Conservation (phyloP, 441 rosid genomes). For the Rhodomyrtus psidioides region DNA sequence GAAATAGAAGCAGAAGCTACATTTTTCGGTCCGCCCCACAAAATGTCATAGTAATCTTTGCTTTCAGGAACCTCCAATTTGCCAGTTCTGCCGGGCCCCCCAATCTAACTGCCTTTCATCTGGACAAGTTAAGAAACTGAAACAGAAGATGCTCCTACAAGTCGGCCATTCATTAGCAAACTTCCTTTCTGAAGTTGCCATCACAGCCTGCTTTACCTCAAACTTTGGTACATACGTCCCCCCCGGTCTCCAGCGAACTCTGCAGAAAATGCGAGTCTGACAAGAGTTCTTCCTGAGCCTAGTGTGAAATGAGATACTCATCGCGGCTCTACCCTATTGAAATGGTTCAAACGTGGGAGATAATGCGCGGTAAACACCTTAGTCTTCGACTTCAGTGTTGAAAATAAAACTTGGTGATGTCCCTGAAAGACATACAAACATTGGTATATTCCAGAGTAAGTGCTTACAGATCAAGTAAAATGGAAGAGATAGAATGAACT, state of each 20-base stretch:
- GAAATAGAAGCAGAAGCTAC: not conserved
- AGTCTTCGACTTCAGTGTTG: constrained; percentile 3
- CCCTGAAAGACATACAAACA: constrained; percentile 25
- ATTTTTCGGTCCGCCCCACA: not conserved
- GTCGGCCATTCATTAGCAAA: not conserved
- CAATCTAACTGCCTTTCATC: not conserved
- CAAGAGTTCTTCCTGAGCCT: not conserved
- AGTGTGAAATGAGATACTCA: not conserved
- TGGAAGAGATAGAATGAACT: not conserved
- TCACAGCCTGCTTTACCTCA: not conserved
- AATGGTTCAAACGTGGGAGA: not conserved
- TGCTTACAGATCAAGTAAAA: not conserved
- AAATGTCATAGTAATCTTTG: not conserved
- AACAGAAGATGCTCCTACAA: not conserved
- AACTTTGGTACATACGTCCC: not conserved
- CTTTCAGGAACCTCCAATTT: not conserved
- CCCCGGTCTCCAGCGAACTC: not conserved
- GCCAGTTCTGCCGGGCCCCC: not conserved
- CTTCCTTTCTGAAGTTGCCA: not conserved
- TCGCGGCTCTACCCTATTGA: not conserved
- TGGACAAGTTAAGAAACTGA: not conserved
- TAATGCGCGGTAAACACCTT: not conserved
- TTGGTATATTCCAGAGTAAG: not conserved
- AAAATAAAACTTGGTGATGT: constrained; percentile 26
- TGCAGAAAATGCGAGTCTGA: not conserved